These are phyloP conservation scores for Penicillium angulare DNA, from an alignment of 495 filamentous ascomycete genomes.

Conservation along the genomic window DNA sequence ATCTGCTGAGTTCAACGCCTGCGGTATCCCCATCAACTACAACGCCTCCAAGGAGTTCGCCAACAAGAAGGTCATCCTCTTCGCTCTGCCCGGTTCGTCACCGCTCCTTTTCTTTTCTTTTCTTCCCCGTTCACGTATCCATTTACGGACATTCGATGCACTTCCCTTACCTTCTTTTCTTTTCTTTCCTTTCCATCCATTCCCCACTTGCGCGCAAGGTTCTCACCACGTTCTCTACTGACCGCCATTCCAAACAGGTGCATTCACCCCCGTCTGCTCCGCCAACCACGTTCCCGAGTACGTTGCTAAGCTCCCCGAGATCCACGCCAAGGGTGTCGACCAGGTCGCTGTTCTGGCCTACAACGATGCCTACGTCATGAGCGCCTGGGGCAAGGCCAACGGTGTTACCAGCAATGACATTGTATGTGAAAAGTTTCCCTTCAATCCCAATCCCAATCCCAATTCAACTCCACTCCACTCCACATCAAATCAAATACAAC, in stretches of 20 bases:
- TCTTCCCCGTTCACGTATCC: too few relatives aligned
- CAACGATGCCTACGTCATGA: conserved; percentile 93
- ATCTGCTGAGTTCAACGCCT: conserved; percentile 61
- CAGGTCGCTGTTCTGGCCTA: conserved; percentile 78
- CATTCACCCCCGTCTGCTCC: conserved; percentile 94
- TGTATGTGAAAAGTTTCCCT: conserved; percentile 44
- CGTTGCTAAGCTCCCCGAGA: conserved; percentile 66
- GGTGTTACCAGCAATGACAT: conserved; percentile 74
- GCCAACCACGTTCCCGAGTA: conserved; percentile 84
- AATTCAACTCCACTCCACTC: too few relatives aligned
- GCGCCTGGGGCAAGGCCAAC: conserved; percentile 95
- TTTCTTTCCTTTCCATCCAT: too few relatives aligned
- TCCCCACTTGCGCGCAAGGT: too few relatives aligned
- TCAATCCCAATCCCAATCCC: too few relatives aligned
- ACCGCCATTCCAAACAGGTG: conserved; percentile 47
- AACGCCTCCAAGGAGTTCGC: conserved; percentile 83
- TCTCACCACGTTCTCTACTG: conserved; percentile 15
- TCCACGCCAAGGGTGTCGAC: conserved; percentile 85
- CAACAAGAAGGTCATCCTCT: conserved; percentile 86
- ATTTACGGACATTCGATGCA: too few relatives aligned
- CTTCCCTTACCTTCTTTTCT: too few relatives aligned
- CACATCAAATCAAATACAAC: too few relatives aligned
- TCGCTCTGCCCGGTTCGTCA: conserved; percentile 72
- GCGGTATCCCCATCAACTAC: conserved; percentile 77
- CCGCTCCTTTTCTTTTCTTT: conserved; percentile 26